phyloP scores from a whole-genome alignment of 768 basidiomycete genomes.

The Mycena amicta region DNA sequence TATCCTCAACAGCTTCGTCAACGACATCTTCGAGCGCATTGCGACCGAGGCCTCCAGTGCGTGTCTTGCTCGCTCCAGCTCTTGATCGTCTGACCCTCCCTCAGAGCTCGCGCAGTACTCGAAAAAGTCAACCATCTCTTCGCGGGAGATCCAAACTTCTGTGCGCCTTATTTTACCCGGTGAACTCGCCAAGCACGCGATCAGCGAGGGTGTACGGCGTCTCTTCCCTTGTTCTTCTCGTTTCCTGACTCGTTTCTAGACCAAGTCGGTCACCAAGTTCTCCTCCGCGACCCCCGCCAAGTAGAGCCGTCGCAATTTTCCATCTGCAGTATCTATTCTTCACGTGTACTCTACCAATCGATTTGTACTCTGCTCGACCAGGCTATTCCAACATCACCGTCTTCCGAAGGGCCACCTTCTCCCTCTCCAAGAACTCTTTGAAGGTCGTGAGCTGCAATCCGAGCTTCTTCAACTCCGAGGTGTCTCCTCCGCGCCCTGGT shows the following conservation, averaged over 20 bases:
- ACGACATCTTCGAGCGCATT: slow-evolving; percentile 92
- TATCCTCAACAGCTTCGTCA: slow-evolving; percentile 94
- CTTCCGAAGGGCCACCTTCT: slow-evolving; percentile 3
- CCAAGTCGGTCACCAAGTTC: slow-evolving; percentile 22
- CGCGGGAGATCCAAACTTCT: slow-evolving; percentile 96
- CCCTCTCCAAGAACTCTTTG: slow-evolving; percentile 17
- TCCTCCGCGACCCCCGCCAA: slow-evolving; percentile 18
- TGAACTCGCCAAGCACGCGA: slow-evolving; percentile 92
- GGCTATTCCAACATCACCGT: neutral
- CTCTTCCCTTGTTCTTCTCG: too few relatives aligned
- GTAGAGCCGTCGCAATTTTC: neutral
- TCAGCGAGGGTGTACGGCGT: slow-evolving; percentile 36
- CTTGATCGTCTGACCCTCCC: neutral
- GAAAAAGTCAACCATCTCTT: slow-evolving; percentile 98
- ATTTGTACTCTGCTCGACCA: too few relatives aligned
- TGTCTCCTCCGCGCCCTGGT: neutral
- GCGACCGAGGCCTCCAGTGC: slow-evolving; percentile 87
- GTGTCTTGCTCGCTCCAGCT: slow-evolving; percentile 28
- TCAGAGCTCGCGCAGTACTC: slow-evolving; percentile 95
- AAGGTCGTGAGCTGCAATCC: slow-evolving; percentile 13
- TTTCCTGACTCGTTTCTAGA: slow-evolving; percentile 1
- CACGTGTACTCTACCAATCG: neutral
- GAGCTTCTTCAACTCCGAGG: neutral
- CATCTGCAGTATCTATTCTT: neutral
- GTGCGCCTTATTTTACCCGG: slow-evolving; percentile 97